These are phyloP conservation scores for Gossypium thurberi DNA, from an alignment of 345 rosid genomes.

Conservation along the genomic window DNA sequence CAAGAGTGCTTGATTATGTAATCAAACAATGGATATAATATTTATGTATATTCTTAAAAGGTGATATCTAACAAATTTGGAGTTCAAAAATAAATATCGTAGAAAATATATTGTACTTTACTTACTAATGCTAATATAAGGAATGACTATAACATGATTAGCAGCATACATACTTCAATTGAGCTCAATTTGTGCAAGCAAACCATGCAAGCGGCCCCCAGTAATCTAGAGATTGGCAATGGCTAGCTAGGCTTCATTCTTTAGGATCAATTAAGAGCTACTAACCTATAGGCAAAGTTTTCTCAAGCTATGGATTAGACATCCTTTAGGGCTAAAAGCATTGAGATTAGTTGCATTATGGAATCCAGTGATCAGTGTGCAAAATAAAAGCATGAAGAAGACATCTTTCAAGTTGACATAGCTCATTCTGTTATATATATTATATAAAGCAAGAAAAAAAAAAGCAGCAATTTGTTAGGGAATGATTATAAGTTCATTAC, in stretches of 20 bases:
- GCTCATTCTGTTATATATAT: conserved; percentile 15
- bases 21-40: neutral
- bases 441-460: conserved; percentile 10
- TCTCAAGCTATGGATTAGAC: neutral
- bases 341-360: conserved; percentile 9
- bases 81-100: neutral
- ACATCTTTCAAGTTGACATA: conserved; percentile 10
- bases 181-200: neutral
- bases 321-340: conserved; percentile 6
- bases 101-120: too few species aligned
- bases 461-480: conserved; percentile 14
- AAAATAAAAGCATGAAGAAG: conserved; percentile 1
- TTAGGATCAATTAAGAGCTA: neutral
- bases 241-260: neutral
- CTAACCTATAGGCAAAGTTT: neutral
- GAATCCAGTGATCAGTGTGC: conserved; percentile 6
- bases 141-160: too few species aligned
- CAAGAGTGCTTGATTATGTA: neutral
- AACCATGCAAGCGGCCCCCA: conserved; percentile 8
- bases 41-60: neutral
- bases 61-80: neutral
- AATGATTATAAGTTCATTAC: conserved; percentile 18
- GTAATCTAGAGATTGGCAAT: neutral
- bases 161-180: too few species aligned
- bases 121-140: too few species aligned